Base-by-base conservation (phyloP, 2,329 filamentous ascomycete genomes). In the Ophidiomyces ophidiicola region DNA sequence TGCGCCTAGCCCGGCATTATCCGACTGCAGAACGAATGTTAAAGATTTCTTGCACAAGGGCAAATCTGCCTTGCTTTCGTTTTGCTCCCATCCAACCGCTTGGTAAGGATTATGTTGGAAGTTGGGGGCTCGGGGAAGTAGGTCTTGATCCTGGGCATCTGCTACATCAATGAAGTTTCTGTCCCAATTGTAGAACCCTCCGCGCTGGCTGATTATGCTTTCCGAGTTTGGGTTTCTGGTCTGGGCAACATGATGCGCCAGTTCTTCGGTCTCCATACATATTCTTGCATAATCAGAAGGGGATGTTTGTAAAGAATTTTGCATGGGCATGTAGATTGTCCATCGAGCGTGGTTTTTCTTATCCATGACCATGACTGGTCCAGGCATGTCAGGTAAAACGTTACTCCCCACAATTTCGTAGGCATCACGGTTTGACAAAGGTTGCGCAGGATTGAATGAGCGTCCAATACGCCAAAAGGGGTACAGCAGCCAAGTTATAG, bases 271-370 rank as follows among this genome's bases (percentile, higher is more conserved):
- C 48, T 80, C 75, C 19, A 63, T 64, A 53, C 79, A 82, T 43
- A 92, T 78, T 29, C 79, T 72, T 10, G 68, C 60, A 53, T 90
- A 90, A 45, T 84, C 72, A 6, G 69, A 59, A 14, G 73, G 70
- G 0, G 68, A 59, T 2, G 90, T 58, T 1, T 84, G 84, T 44
- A 88, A 88, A 3, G 68, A 64, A 32, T 70, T 65, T 42, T 69
- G 69, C 5, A 70, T 66, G 1, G 84, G 84, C 25, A 93, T 86
- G 1, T 76, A 85, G 7, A 92, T 72, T 0, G 84, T 90, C 85
- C 85, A 92, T 55, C 73, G 79, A 7, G 76, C 66, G 36, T 69
- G 71, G 2, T 80, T 80, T 31, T 68, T 65, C 18, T 66, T 62
- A 58, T 86, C 81, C 10, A 70, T 73, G 32, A 87, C 67, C 4